These are phyloP conservation scores for Auriculariales sp. DNA, from an alignment of 768 basidiomycete species.

Conservation along the genomic window DNA sequence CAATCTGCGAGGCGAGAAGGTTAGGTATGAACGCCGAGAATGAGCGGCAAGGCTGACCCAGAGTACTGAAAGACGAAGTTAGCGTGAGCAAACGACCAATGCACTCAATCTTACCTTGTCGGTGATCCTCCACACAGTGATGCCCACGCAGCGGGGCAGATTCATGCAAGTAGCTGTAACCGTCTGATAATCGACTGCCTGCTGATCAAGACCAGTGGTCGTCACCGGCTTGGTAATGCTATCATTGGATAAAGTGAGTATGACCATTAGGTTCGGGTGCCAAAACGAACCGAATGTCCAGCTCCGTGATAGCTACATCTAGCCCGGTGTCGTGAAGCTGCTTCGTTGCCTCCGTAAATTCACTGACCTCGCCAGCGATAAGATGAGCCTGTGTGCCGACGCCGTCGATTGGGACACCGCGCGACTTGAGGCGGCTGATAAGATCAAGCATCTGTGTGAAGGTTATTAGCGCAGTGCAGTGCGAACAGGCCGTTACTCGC, in stretches of 20 bases:
- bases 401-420: conserved; percentile 41
- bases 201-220: conserved; percentile 31
- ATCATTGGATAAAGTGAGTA: conserved; percentile 7
- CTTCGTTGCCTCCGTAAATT: conserved; percentile 31
- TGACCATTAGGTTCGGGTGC: too few species aligned
- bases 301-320: conserved; percentile 55
- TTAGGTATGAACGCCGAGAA: too few species aligned
- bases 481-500: too few species aligned
- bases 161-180: conserved; percentile 38
- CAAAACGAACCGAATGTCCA: conserved; percentile 48
- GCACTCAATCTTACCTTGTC: background rate
- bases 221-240: conserved; percentile 38
- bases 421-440: conserved; percentile 29
- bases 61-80: too few species aligned
- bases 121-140: conserved; percentile 8
- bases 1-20: too few species aligned
- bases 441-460: conserved; percentile 31
- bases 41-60: too few species aligned
- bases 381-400: conserved; percentile 48
- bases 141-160: conserved; percentile 20
- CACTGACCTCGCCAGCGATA: conserved; percentile 35
- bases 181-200: conserved; percentile 40
- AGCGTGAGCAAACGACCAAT: too few species aligned
- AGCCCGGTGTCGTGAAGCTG: conserved; percentile 44
- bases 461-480: background rate